Base-by-base conservation (phyloP, 768 basidiomycete genomes). In the Podaxis rugospora region DNA sequence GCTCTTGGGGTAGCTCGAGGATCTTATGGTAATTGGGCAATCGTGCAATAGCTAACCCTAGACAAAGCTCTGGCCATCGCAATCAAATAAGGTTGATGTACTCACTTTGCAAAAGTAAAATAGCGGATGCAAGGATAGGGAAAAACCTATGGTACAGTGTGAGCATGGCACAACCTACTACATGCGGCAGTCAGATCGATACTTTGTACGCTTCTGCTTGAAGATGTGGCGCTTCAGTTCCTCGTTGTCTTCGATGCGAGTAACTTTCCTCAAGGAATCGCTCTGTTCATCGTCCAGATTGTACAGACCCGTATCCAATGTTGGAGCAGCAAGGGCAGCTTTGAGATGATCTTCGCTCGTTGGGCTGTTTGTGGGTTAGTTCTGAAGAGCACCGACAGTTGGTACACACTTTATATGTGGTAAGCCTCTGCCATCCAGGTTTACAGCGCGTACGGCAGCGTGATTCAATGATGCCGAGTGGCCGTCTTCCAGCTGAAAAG, bases 151-250 rank as follows among this genome's bases (percentile, higher is more conserved):
- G 6, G 14, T 52, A 28, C 28, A 3, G 16, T 3, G 35, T 35
- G 9, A 14, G 32, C 36, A 56, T 6, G 21, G 21, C 14, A 25
- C n/a, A 36, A 27, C n/a, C 7, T 32, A 9, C 7, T 32, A 32
- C 28, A 32, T 32, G 7, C 28, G 6, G 28, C 36, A 42, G 25
- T 32, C 5, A 10, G 1, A 16, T 14, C 25, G 46, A 21, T 18
- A 66, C 68, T 44, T 67, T 52, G 62, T 70, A 73, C 1, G 78
- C 78, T 51, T 75, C 72, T 37, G 64, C 64, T 61, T 78, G 78
- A 77, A 28, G 21, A 79, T 71, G 62, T 80, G 79, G 5, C 71
- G 57, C 64, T 74, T 77, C 52, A 80, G 66, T 35, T 71, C 68
- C 3, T 70, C 65, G 3, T 76, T 72, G 57, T 78, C 72, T 3